phyloP scores from a whole-genome alignment of 306 rosid species.

The Malus sylvestris region DNA sequence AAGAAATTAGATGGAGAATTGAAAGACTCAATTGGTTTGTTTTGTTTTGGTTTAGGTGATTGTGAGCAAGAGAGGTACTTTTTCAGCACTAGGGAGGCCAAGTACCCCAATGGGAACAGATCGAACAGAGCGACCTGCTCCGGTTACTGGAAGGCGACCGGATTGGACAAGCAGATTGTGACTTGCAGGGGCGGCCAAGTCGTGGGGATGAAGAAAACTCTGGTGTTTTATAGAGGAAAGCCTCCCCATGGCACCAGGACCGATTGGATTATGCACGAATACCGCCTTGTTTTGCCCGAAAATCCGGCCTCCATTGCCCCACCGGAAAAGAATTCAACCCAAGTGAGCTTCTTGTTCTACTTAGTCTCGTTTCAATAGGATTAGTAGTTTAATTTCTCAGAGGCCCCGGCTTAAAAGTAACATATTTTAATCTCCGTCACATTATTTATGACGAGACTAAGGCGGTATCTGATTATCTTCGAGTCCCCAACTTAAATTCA shows the following conservation, averaged over 20 bases:
- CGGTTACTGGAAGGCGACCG: slow-evolving; percentile 98
- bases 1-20: background rate
- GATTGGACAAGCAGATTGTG: slow-evolving; percentile 69
- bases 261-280: slow-evolving; percentile 98
- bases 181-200: slow-evolving; percentile 37
- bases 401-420: too few species aligned
- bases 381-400: background rate
- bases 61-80: slow-evolving; percentile 81
- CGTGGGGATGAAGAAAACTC: slow-evolving; percentile 88
- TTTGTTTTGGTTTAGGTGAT: slow-evolving; percentile 41
- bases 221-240: slow-evolving; percentile 85
- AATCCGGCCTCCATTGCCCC: slow-evolving; percentile 7
- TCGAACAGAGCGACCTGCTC: slow-evolving; percentile 87
- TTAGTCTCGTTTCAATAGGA: background rate
- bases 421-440: too few species aligned
- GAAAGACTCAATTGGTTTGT: background rate
- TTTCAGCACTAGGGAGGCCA: slow-evolving; percentile 88
- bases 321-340: slow-evolving; percentile 17
- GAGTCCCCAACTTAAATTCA: too few species aligned
- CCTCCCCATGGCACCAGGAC: slow-evolving; percentile 89
- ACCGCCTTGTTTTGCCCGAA: slow-evolving; percentile 50
- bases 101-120: slow-evolving; percentile 86
- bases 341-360: slow-evolving; percentile 14
- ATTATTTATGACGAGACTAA: too few species aligned
- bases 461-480: too few species aligned